phyloP scores from a whole-genome alignment of 805 yeast genomes.

The Allodekkera sacchari region DNA sequence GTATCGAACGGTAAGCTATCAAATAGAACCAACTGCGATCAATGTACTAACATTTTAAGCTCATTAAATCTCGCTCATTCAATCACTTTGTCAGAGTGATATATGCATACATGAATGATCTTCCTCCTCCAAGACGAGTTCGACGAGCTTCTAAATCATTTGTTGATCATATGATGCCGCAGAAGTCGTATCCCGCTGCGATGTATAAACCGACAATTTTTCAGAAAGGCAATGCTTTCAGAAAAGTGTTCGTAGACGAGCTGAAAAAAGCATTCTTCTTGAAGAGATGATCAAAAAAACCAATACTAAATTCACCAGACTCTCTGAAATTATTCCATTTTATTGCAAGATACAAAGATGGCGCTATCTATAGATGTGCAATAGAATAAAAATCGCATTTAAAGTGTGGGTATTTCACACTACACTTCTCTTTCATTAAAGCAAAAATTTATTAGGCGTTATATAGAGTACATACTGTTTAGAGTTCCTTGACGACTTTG shows the following conservation, averaged over 20 bases:
- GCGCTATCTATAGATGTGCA: too few species aligned
- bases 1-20: constrained; percentile 22
- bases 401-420: too few species aligned
- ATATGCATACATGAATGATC: constrained; percentile 56
- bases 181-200: constrained; percentile 1
- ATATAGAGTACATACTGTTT: too few species aligned
- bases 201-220: constrained; percentile 36
- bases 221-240: constrained; percentile 56
- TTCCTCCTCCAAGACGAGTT: constrained; percentile 36
- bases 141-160: constrained; percentile 5
- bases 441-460: too few species aligned
- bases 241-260: constrained; percentile 54
- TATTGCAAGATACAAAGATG: too few species aligned
- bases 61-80: constrained; percentile 51
- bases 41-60: constrained; percentile 15
- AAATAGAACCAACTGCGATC: not conserved
- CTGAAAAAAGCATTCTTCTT: constrained; percentile 46
- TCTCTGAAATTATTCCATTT: not conserved
- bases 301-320: not conserved
- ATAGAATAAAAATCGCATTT: too few species aligned
- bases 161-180: constrained; percentile 1
- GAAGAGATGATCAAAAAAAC: constrained; percentile 15
- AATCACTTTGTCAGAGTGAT: constrained; percentile 54
- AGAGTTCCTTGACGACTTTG: constrained; percentile 21
- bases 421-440: too few species aligned